Conservation (phyloP, 2,329 filamentous ascomycete species). For the Nemania bipapillata region DNA sequence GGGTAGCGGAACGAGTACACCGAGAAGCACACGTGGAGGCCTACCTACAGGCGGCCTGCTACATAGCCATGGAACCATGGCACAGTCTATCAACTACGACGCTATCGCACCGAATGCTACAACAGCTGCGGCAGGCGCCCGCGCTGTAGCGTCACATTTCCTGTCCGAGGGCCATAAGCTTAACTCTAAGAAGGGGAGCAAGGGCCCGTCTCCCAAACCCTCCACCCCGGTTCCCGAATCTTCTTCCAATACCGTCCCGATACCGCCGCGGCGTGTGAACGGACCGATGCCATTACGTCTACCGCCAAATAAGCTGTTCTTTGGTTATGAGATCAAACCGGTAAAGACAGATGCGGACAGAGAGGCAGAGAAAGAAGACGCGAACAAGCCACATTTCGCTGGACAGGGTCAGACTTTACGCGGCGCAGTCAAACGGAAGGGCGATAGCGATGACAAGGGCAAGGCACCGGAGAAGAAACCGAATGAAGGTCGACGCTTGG, state of each 20-base stretch:
- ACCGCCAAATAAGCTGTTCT: conserved; percentile 91
- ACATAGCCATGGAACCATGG: conserved; percentile 91
- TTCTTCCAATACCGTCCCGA: conserved; percentile 55
- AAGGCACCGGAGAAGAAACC: conserved; percentile 62
- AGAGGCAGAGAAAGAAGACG: conserved; percentile 72
- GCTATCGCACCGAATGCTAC: conserved; percentile 83
- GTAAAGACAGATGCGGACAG: conserved; percentile 81
- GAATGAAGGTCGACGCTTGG: conserved; percentile 58
- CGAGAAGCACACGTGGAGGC: conserved; percentile 72
- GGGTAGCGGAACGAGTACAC: conserved; percentile 85
- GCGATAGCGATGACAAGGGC: conserved; percentile 60
- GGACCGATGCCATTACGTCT: conserved; percentile 88
- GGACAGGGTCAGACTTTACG: conserved; percentile 85
- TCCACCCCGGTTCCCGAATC: conserved; percentile 75
- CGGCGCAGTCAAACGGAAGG: conserved; percentile 77
- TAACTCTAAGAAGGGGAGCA: conserved; percentile 82
- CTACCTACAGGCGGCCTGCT: conserved; percentile 77
- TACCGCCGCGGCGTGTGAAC: conserved; percentile 66
- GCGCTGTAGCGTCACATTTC: conserved; percentile 74
- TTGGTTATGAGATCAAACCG: conserved; percentile 92
- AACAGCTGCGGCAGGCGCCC: conserved; percentile 65
- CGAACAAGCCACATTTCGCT: conserved; percentile 77
- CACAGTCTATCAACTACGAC: conserved; percentile 95
- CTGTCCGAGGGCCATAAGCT: conserved; percentile 81
- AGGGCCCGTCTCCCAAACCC: conserved; percentile 76